These are phyloP conservation scores for Gossypium aridum DNA, from an alignment of 441 rosid genomes.

Conservation along the genomic window DNA sequence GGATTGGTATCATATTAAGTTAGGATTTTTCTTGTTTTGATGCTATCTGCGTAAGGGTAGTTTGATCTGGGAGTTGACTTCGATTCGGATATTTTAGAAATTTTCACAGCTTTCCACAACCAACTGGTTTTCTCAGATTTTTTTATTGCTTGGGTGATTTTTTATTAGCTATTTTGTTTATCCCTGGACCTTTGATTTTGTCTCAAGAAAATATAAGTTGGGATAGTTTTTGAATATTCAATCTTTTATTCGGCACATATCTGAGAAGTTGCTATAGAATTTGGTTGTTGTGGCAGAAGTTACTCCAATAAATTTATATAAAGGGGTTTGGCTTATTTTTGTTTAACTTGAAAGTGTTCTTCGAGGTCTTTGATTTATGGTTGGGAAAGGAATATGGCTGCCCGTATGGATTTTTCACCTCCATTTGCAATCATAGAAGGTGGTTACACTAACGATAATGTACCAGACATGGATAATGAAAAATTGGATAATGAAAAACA, in stretches of 20 bases:
- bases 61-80: slow-evolving; percentile 18
- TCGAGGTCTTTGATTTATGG: slow-evolving; percentile 33
- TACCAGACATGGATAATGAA: slow-evolving; percentile 35
- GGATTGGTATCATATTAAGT: slow-evolving; percentile 12
- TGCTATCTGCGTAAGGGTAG: neutral
- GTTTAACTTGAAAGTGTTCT: slow-evolving; percentile 13
- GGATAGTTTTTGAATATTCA: slow-evolving; percentile 14
- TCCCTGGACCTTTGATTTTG: neutral
- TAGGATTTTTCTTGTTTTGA: slow-evolving; percentile 9
- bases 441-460: slow-evolving; percentile 32
- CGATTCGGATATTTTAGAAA: slow-evolving; percentile 4
- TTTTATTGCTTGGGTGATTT: slow-evolving; percentile 17
- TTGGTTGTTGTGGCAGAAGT: slow-evolving; percentile 4
- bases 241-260: slow-evolving; percentile 11
- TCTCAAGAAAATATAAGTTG: slow-evolving; percentile 14
- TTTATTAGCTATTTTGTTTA: neutral
- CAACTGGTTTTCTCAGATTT: slow-evolving; percentile 12
- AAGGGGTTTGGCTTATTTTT: slow-evolving; percentile 6
- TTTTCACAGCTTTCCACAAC: slow-evolving; percentile 11
- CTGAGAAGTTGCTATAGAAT: slow-evolving; percentile 10
- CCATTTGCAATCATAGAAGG: slow-evolving; percentile 47
- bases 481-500: slow-evolving; percentile 50
- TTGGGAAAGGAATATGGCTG: slow-evolving; percentile 40
- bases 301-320: neutral
- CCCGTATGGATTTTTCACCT: slow-evolving; percentile 63